Evolutionary conservation across 805 yeast genomes (phyloP), one percentile per base, ranked within the genome.

Genomic region (Candida methanosorbosa): DNA sequence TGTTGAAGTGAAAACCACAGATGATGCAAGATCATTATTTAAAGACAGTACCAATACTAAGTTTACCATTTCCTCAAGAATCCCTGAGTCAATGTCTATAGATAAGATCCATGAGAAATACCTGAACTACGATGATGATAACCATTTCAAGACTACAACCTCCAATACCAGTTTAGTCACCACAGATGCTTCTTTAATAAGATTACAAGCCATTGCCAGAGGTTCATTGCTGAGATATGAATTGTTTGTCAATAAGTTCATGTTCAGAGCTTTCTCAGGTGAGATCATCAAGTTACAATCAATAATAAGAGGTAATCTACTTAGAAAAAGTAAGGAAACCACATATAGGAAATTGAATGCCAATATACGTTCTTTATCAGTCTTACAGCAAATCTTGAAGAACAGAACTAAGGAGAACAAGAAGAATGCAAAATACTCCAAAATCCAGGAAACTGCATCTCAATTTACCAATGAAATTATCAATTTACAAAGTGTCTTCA

Each of bases 141-240:
- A n/a, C n/a, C n/a, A n/a, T n/a, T n/a, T n/a, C n/a, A n/a, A n/a
- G n/a, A 38, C 38, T 9, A 36, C 33, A 21, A 21, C 8, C 11
- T 21, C 23, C 31, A 40, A 41, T n/a, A 30, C 44, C 4, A 27
- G 46, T 13, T 24, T 49, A 18, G 27, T 30, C 7, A 32, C 31
- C 11, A 29, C 37, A 13, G 22, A 31, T 8, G 39, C 34, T 2
- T 33, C 40, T 6, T 30, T 53, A 23, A 39, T 56, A 18, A 62
- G 58, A 36, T 59, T 87, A 14, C 95, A 87, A 52, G 73, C 92
- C 0, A 57, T 77, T 18, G 69, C 83, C 14, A 64, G 85, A 43
- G 94, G 92, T 15, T 76, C 83, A 0, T 63, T 75, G 27, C 60
- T 72, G 36, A 67, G 95, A 34, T 82, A 78, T 50, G 59, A 61